These are phyloP conservation scores for Xylaria sp. DNA, from an alignment of 2,329 filamentous ascomycete genomes.

Conservation along the genomic window DNA sequence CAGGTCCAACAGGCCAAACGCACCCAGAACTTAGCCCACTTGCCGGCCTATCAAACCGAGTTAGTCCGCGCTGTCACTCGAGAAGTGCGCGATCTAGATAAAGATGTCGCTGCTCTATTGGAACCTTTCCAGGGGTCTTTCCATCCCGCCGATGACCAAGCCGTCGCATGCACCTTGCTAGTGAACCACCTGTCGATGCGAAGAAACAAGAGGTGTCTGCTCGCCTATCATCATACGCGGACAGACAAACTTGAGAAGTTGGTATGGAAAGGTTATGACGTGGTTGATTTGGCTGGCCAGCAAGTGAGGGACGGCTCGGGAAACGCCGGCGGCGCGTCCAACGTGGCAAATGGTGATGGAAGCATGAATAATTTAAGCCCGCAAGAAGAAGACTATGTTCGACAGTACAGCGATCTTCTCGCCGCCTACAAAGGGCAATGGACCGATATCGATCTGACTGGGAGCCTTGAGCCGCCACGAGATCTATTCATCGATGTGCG, in stretches of 20 bases:
- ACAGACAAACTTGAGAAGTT: conserved; percentile 93
- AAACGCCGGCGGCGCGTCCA: conserved; percentile 48
- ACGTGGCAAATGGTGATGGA: conserved; percentile 57
- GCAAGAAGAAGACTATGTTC: conserved; percentile 95
- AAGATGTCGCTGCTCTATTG: conserved; percentile 81
- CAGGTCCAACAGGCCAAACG: conserved; percentile 96
- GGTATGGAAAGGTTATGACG: conserved; percentile 89
- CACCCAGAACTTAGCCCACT: conserved; percentile 83
- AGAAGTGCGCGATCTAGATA: conserved; percentile 93
- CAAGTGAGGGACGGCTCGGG: conserved; percentile 57
- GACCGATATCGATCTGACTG: conserved; percentile 97
- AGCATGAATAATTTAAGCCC: conserved; percentile 84
- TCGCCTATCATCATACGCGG: conserved; percentile 92
- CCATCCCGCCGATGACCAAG: conserved; percentile 83
- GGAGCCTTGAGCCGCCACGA: conserved; percentile 90
- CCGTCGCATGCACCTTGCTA: conserved; percentile 85
- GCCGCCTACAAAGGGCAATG: conserved; percentile 98
- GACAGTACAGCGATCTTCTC: conserved; percentile 89
- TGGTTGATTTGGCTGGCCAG: conserved; percentile 75
- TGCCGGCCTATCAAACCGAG: conserved; percentile 93
- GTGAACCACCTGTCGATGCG: conserved; percentile 96
- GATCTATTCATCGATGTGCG: conserved; percentile 97
- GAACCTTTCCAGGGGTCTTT: conserved; percentile 87
- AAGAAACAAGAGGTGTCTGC: conserved; percentile 92
- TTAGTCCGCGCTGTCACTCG: conserved; percentile 86